A percentile compares a stretch with the other conserved stretches of the same genome.
These are phyloP conservation scores for Cutaneotrichosporon sp. DNA, from an alignment of 1,284 basidiomycete genomes.

Conservation along the genomic window DNA sequence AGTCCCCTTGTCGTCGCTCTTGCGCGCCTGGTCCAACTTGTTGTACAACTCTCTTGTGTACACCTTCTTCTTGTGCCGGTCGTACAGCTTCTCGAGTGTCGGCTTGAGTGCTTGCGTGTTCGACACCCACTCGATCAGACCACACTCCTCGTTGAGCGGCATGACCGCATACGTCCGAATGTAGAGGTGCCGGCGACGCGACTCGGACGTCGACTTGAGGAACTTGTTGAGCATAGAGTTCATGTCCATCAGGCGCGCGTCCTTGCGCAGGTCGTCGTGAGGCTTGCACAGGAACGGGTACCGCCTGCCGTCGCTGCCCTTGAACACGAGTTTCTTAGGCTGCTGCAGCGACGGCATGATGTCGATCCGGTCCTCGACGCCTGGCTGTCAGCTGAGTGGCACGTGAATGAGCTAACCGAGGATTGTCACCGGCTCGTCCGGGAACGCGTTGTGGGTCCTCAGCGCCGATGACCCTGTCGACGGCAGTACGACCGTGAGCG, in stretches of 20 bases:
- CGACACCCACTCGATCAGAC: slow-evolving; percentile 98
- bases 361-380: slow-evolving; percentile 74
- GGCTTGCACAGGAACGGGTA: slow-evolving; percentile 98
- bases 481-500: slow-evolving; percentile 85
- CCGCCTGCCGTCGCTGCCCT: slow-evolving; percentile 75
- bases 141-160: slow-evolving; percentile 95
- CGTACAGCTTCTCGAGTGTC: slow-evolving; percentile 75
- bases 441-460: slow-evolving; percentile 79
- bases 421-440: slow-evolving; percentile 73
- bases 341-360: slow-evolving; percentile 92
- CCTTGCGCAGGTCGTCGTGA: slow-evolving; percentile 96
- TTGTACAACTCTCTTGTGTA: slow-evolving; percentile 64
- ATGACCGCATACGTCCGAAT: slow-evolving; percentile 96
- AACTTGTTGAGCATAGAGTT: slow-evolving; percentile 98
- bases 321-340: slow-evolving; percentile 87
- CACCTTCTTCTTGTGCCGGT: slow-evolving; percentile 60
- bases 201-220: slow-evolving; percentile 89
- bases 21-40: slow-evolving; percentile 52
- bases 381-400: slow-evolving; percentile 5
- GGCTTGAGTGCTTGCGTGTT: slow-evolving; percentile 85
- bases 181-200: slow-evolving; percentile 81
- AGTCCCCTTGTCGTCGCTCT: neutral
- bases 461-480: slow-evolving; percentile 62
- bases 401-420: slow-evolving; percentile 51
- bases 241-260: slow-evolving; percentile 97